These are phyloP conservation scores for Mycena filopes DNA, from an alignment of 768 basidiomycete species.

Conservation along the genomic window DNA sequence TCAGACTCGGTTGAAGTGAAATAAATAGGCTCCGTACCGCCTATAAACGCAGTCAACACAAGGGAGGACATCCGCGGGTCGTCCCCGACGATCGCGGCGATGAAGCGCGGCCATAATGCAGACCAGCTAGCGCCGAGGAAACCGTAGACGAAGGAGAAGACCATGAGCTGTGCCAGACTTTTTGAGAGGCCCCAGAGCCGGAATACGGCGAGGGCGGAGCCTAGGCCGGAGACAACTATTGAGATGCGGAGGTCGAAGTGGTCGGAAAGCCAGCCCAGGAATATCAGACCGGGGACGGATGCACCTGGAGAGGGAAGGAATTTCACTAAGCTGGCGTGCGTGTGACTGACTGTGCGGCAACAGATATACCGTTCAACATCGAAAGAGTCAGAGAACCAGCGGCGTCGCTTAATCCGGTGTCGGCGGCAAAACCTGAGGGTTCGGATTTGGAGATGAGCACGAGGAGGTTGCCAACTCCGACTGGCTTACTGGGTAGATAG, in stretches of 20 bases:
- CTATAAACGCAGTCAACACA: conserved; percentile 28
- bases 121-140: conserved; percentile 31
- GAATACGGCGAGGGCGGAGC: conserved; percentile 29
- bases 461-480: neutral
- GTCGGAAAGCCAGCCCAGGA: conserved; percentile 32
- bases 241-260: conserved; percentile 30
- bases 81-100: conserved; percentile 21
- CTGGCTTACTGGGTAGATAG: conserved; percentile 28
- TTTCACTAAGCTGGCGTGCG: neutral
- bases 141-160: conserved; percentile 31
- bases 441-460: neutral
- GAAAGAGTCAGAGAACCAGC: conserved; percentile 27
- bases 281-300: conserved; percentile 26
- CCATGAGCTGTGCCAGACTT: conserved; percentile 11
- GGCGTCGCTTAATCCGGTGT: conserved; percentile 10
- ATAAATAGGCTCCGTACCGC: conserved; percentile 17
- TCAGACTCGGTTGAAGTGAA: conserved; percentile 3
- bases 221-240: conserved; percentile 28
- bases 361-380: conserved; percentile 28
- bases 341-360: neutral
- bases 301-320: conserved; percentile 15
- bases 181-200: conserved; percentile 32
- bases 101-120: conserved; percentile 27
- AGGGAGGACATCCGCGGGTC: conserved; percentile 22
- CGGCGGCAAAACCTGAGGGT: conserved; percentile 25